These are phyloP conservation scores for Taphrina sp. DNA, from an alignment of 1,139 yeast species.

Conservation along the genomic window DNA sequence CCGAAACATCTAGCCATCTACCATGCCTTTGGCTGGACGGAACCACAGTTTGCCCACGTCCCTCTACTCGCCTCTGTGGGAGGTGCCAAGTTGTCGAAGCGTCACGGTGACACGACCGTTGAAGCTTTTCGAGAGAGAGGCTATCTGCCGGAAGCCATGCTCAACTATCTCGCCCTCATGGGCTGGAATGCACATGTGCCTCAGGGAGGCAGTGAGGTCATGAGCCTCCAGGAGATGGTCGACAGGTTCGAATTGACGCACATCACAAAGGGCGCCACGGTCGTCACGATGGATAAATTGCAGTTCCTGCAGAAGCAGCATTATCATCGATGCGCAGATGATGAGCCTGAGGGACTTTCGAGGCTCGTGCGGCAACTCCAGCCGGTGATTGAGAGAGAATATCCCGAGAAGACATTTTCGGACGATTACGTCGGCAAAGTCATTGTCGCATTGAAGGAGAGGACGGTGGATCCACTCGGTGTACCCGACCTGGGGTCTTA, in stretches of 20 bases:
- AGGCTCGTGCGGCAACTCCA: constrained; percentile 15
- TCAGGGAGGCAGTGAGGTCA: constrained; percentile 51
- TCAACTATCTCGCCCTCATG: constrained; percentile 82
- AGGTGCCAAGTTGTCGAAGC: constrained; percentile 81
- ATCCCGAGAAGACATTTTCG: neutral
- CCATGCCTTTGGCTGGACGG: constrained; percentile 78
- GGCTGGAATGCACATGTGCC: constrained; percentile 69
- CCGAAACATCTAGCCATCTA: constrained; percentile 91
- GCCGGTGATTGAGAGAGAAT: constrained; percentile 1
- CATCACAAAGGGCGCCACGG: constrained; percentile 88
- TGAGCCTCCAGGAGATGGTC: constrained; percentile 56
- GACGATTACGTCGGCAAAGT: constrained; percentile 27
- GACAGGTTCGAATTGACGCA: constrained; percentile 57
- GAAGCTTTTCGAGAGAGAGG: constrained; percentile 50
- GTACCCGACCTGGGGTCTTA: constrained; percentile 21
- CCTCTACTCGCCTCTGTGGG: constrained; percentile 72
- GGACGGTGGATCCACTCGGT: constrained; percentile 27
- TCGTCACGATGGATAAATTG: constrained; percentile 76
- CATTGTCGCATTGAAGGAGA: constrained; percentile 19
- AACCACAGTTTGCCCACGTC: constrained; percentile 82
- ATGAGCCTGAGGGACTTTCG: constrained; percentile 7
- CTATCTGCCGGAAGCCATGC: constrained; percentile 76
- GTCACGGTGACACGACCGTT: constrained; percentile 76
- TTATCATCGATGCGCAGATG: constrained; percentile 22
- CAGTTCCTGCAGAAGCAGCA: constrained; percentile 57